Percentiles rank a stretch among this genome's conserved stretches.
These are phyloP conservation scores for Talaromyces sp. DNA, from an alignment of 2,329 filamentous ascomycete genomes.

Conservation along the genomic window DNA sequence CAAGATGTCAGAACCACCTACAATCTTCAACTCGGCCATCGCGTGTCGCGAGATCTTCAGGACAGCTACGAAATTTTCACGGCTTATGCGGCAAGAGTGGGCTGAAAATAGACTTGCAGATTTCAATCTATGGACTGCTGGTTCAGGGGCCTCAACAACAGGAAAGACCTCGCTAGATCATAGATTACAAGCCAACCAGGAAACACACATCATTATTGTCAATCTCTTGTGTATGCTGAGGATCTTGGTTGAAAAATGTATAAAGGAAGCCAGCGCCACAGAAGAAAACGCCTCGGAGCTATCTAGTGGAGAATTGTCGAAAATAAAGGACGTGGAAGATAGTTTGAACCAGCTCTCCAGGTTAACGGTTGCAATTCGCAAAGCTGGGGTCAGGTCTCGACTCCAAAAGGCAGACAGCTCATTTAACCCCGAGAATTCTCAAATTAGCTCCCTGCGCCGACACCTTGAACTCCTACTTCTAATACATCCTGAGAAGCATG, in stretches of 20 bases:
- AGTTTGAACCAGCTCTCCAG: conserved; percentile 11
- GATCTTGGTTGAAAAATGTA: background rate
- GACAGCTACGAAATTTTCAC: background rate
- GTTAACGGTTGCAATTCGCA: conserved; percentile 9
- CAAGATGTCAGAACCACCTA: background rate
- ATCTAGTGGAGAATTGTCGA: background rate
- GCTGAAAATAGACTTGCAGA: conserved; percentile 12
- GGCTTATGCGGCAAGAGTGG: conserved; percentile 6
- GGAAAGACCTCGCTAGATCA: conserved; percentile 8
- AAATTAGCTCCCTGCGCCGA: background rate
- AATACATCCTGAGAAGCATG: background rate
- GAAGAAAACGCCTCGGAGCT: background rate
- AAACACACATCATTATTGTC: conserved; percentile 2
- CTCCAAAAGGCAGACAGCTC: conserved; percentile 8
- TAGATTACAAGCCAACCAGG: background rate
- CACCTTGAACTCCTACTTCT: conserved; percentile 1
- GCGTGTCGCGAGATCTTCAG: background rate
- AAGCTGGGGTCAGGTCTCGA: conserved; percentile 5
- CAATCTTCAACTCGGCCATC: background rate
- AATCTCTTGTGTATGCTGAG: background rate
- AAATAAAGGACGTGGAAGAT: conserved; percentile 8
- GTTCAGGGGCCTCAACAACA: background rate
- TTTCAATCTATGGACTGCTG: conserved; percentile 13
- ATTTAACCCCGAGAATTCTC: background rate
- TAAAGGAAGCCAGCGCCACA: background rate